Conservation (phyloP, 768 basidiomycete genomes). For the Strobilomyces echinocephalus region DNA sequence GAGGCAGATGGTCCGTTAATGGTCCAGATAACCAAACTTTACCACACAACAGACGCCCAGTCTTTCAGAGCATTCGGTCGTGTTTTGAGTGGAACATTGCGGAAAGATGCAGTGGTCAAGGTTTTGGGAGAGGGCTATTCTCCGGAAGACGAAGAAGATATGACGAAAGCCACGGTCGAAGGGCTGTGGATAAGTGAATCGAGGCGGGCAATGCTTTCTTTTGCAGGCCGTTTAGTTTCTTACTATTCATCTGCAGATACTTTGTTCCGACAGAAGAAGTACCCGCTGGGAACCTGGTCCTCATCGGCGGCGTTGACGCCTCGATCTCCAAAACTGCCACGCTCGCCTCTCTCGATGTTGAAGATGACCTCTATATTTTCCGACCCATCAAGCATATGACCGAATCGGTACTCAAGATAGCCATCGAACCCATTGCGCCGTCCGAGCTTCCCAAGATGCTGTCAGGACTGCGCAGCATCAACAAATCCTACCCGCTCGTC, state of each 20-base stretch:
- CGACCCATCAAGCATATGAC: conserved; percentile 95
- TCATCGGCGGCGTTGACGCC: conserved; percentile 88
- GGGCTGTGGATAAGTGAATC: conserved; percentile 90
- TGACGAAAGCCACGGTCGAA: conserved; percentile 80
- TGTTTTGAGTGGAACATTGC: conserved; percentile 86
- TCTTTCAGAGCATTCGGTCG: conserved; percentile 96
- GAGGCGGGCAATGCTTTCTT: conserved; percentile 45
- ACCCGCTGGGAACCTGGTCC: conserved; percentile 87
- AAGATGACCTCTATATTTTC: conserved; percentile 93
- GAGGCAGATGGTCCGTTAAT: conserved; percentile 84
- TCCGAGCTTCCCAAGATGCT: conserved; percentile 99
- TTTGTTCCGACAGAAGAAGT: conserved; percentile 86
- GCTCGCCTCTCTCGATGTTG: conserved; percentile 61
- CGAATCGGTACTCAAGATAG: conserved; percentile 93
- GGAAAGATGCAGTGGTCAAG: conserved; percentile 80
- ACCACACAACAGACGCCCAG: conserved; percentile 94
- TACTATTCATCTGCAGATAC: conserved; percentile 51
- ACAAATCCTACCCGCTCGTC: conserved; percentile 94
- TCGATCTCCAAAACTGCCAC: conserved; percentile 97
- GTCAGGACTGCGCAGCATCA: conserved; percentile 91
- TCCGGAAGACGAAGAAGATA: conserved; percentile 99
- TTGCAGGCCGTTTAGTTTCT: neutral
- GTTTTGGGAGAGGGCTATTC: conserved; percentile 98
- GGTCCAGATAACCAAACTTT: conserved; percentile 91
- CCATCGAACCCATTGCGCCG: conserved; percentile 96